Conservation (phyloP, 495 filamentous ascomycete genomes). For the Xylaria curta region DNA sequence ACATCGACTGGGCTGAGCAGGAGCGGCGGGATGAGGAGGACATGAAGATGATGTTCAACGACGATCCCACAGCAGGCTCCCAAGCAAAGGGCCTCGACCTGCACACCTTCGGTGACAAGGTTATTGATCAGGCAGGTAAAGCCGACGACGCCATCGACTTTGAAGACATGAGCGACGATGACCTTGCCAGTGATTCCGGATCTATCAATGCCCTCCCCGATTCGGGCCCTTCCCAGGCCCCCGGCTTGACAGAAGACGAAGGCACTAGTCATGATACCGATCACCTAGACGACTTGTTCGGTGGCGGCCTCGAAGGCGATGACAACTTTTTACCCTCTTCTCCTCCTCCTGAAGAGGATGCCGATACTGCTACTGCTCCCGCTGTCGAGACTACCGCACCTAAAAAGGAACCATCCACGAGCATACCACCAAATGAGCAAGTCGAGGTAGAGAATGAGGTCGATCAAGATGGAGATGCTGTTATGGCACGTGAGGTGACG, state of each 20-base stretch:
- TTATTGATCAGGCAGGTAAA: conserved; percentile 46
- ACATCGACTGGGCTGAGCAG: conserved; percentile 41
- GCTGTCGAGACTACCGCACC: conserved; percentile 27
- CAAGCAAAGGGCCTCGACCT: conserved; percentile 25
- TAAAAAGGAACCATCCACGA: conserved; percentile 7
- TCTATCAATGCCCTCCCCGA: conserved; percentile 45
- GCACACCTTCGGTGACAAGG: conserved; percentile 35
- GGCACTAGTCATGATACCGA: conserved; percentile 53
- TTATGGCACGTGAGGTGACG: conserved; percentile 33
- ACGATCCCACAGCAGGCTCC: conserved; percentile 15
- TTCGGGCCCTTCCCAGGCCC: conserved; percentile 46
- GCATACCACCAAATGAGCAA: background rate
- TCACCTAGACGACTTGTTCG: conserved; percentile 56
- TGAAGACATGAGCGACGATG: conserved; percentile 77
- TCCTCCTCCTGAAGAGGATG: conserved; percentile 43
- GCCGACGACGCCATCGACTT: conserved; percentile 69
- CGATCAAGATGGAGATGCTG: conserved; percentile 14
- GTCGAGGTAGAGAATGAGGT: conserved; percentile 12
- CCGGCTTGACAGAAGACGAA: conserved; percentile 56
- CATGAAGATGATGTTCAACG: conserved; percentile 34
- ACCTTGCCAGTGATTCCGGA: conserved; percentile 53
- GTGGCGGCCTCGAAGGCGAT: conserved; percentile 43
- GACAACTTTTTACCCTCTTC: conserved; percentile 42
- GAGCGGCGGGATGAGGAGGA: conserved; percentile 37
- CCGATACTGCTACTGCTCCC: conserved; percentile 9